These are phyloP conservation scores for Fusarium avenaceum DNA, from an alignment of 2,329 filamentous ascomycete genomes.

Conservation along the genomic window DNA sequence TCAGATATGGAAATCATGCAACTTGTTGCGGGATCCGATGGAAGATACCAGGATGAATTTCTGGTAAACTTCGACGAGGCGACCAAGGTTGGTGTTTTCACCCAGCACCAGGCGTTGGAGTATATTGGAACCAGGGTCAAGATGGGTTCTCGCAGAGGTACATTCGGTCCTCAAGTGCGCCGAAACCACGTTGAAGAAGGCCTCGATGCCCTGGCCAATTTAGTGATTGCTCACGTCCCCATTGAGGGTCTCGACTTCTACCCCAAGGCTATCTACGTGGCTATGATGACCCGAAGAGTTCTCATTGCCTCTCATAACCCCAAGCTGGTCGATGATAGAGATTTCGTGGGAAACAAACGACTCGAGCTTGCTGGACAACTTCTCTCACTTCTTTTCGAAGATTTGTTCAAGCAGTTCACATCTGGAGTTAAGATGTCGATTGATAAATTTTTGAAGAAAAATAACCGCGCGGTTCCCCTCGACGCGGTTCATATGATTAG, in stretches of 20 bases:
- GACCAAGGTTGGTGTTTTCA: slow-evolving; percentile 85
- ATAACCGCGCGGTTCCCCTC: slow-evolving; percentile 87
- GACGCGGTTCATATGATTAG: slow-evolving; percentile 89
- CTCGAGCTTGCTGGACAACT: slow-evolving; percentile 95
- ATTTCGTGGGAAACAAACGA: slow-evolving; percentile 98
- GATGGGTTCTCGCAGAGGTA: slow-evolving; percentile 79
- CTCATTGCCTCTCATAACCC: slow-evolving; percentile 93
- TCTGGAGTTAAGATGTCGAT: slow-evolving; percentile 91
- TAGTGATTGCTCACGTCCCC: slow-evolving; percentile 94
- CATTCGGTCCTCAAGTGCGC: slow-evolving; percentile 67
- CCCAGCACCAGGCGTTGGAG: slow-evolving; percentile 94
- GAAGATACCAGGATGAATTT: slow-evolving; percentile 93
- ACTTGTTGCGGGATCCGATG: slow-evolving; percentile 88
- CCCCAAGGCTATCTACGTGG: slow-evolving; percentile 96
- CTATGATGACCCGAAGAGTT: slow-evolving; percentile 96
- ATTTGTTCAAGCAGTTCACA: slow-evolving; percentile 96
- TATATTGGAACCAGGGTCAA: slow-evolving; percentile 90
- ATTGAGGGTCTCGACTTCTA: slow-evolving; percentile 93
- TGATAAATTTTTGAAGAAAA: slow-evolving; percentile 95
- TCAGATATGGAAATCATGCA: slow-evolving; percentile 96
- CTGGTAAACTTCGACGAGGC: slow-evolving; percentile 95
- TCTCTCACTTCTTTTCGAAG: slow-evolving; percentile 93
- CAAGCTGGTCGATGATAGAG: slow-evolving; percentile 91
- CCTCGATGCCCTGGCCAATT: slow-evolving; percentile 89
- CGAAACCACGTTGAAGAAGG: slow-evolving; percentile 92